Evolutionary conservation across 2,329 filamentous ascomycete genomes (phyloP).

Genomic region (Trichophyton verrucosum): DNA sequence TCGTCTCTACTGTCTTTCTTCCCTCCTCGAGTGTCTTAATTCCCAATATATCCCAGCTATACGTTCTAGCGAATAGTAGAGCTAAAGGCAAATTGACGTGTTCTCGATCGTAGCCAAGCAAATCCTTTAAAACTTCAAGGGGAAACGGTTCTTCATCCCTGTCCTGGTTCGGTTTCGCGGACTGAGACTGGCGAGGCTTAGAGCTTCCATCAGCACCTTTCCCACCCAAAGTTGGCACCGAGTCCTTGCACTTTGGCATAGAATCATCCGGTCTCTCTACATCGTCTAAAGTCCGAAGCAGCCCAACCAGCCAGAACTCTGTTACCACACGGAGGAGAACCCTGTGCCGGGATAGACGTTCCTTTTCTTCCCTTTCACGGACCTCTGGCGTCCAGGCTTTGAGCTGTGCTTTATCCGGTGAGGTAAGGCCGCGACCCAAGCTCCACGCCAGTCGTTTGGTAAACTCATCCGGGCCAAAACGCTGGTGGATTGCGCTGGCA

Average conservation of each 20-base stretch:
- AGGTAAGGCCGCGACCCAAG: slow-evolving; percentile 78
- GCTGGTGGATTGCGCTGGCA: slow-evolving; percentile 86
- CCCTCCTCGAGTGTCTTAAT: slow-evolving; percentile 61
- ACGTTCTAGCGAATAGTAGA: slow-evolving; percentile 90
- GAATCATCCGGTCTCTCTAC: slow-evolving; percentile 52
- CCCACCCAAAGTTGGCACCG: slow-evolving; percentile 23
- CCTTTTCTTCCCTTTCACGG: slow-evolving; percentile 90
- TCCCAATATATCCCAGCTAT: slow-evolving; percentile 89
- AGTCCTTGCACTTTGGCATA: slow-evolving; percentile 42
- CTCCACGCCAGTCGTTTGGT: slow-evolving; percentile 88
- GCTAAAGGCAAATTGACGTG: slow-evolving; percentile 83
- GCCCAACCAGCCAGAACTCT: slow-evolving; percentile 87
- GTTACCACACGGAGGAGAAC: slow-evolving; percentile 80
- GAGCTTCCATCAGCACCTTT: slow-evolving; percentile 43
- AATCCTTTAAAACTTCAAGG: slow-evolving; percentile 91
- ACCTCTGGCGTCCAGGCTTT: slow-evolving; percentile 70
- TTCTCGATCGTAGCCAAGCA: slow-evolving; percentile 85
- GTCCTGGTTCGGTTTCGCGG: slow-evolving; percentile 44
- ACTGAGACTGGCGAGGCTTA: slow-evolving; percentile 52
- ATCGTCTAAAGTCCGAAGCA: slow-evolving; percentile 67
- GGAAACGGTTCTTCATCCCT: slow-evolving; percentile 81
- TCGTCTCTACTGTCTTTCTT: slow-evolving; percentile 72
- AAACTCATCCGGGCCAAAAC: slow-evolving; percentile 82
- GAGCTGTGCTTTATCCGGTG: slow-evolving; percentile 71
- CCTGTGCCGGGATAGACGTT: slow-evolving; percentile 74